A percentile compares a stretch with the other conserved stretches of the same genome.
Evolutionary conservation across 306 rosid genomes (phyloP).

Genomic region (Pyrus pyrifolia): DNA sequence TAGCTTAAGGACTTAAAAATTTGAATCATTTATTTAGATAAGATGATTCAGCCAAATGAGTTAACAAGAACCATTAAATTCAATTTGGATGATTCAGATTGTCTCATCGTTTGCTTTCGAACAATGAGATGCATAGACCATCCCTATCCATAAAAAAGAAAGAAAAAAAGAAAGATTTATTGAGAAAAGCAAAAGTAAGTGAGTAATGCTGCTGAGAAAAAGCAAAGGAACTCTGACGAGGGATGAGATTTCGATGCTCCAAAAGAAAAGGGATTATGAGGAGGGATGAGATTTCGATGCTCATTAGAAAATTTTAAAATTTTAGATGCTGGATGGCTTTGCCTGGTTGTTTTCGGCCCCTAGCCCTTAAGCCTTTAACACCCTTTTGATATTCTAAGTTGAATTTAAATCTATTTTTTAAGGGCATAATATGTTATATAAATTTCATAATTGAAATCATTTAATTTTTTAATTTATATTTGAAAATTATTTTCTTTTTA

Average conservation of each 20-base stretch:
- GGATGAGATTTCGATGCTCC: conserved; percentile 2
- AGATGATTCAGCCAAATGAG: rapidly evolving
- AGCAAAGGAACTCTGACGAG: conserved; percentile 8
- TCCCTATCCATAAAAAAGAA: too few species aligned
- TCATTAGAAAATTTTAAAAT: not conserved
- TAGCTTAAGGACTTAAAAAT: too few species aligned
- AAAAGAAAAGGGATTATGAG: conserved; percentile 5
- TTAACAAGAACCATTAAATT: rapidly evolving
- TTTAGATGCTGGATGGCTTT: not conserved
- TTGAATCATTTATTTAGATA: too few species aligned
- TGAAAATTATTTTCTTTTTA: too few species aligned
- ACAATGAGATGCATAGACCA: too few species aligned
- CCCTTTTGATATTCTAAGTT: not conserved
- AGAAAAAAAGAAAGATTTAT: not conserved
- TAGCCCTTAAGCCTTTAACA: not conserved
- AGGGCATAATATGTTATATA: not conserved
- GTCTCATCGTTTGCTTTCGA: too few species aligned
- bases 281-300: not conserved
- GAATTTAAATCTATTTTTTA: not conserved
- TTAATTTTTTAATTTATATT: too few species aligned
- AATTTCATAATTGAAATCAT: too few species aligned
- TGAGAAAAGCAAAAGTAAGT: conserved; percentile 25
- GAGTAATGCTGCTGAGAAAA: not conserved
- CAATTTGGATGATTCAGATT: too few species aligned
- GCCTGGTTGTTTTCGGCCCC: conserved; percentile 6